Conservation (phyloP, 495 filamentous ascomycete genomes). For the Venustampulla echinocandica region DNA sequence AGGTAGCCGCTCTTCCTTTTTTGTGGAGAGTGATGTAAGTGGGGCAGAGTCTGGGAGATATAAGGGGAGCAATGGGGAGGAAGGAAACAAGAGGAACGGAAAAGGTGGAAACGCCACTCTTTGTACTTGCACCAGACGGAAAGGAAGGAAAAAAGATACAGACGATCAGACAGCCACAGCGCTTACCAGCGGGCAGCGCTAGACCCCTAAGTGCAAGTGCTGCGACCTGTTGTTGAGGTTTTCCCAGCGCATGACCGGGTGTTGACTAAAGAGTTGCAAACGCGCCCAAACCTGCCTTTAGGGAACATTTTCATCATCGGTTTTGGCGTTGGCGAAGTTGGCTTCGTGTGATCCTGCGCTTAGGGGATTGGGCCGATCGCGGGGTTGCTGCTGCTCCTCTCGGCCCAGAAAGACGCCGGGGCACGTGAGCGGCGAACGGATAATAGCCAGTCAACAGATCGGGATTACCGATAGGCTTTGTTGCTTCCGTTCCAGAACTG, state of each 20-base stretch:
- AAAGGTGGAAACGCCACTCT: conserved; percentile 3
- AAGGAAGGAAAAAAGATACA: too few species aligned
- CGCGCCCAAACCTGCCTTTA: conserved; percentile 24
- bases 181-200: too few species aligned
- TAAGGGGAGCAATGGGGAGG: conserved; percentile 3
- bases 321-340: neutral
- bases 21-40: neutral
- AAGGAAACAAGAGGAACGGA: conserved; percentile 8
- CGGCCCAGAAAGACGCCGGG: too few species aligned
- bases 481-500: too few species aligned
- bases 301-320: conserved; percentile 11
- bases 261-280: conserved; percentile 14
- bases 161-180: too few species aligned
- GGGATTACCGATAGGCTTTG: too few species aligned
- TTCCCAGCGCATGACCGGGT: conserved; percentile 15
- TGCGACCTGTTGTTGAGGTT: conserved; percentile 27
- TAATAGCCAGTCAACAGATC: too few species aligned
- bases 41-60: conserved; percentile 1
- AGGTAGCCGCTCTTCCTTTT: neutral
- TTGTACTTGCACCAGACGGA: too few species aligned
- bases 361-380: conserved; percentile 22
- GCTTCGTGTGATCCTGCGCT: conserved; percentile 28
- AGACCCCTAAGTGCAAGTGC: conserved; percentile 64
- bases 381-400: too few species aligned
- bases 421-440: too few species aligned